These are phyloP conservation scores for Sordariomycetes sp. DNA, from an alignment of 2,329 filamentous ascomycete species.

Conservation along the genomic window DNA sequence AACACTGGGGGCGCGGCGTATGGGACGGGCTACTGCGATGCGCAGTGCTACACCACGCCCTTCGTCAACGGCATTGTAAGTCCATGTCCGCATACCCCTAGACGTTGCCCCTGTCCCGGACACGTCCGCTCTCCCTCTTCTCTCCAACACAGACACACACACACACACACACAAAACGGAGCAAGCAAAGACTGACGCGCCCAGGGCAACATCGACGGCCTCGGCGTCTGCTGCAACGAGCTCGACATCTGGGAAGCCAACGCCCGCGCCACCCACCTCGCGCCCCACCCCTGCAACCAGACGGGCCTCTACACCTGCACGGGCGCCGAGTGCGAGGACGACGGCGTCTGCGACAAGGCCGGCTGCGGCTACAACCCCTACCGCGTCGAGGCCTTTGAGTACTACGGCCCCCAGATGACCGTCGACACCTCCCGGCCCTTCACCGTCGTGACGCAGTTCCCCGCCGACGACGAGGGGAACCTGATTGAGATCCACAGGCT, in stretches of 20 bases:
- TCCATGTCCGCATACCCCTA: background rate
- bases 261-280: conserved; percentile 25
- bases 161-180: background rate
- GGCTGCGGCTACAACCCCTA: conserved; percentile 32
- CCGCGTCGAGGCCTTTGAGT: conserved; percentile 13
- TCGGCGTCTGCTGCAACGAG: conserved; percentile 38
- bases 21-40: conserved; percentile 52
- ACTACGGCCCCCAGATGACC: conserved; percentile 17
- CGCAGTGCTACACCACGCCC: conserved; percentile 36
- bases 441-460: conserved; percentile 37
- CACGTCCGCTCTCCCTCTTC: background rate
- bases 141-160: background rate
- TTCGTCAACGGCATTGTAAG: conserved; percentile 36
- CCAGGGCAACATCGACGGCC: conserved; percentile 24
- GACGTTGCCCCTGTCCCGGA: background rate
- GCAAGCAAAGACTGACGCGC: conserved; percentile 1
- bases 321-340: conserved; percentile 22
- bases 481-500: conserved; percentile 31
- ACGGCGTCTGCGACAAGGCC: conserved; percentile 27
- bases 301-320: conserved; percentile 28
- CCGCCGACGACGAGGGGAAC: conserved; percentile 18
- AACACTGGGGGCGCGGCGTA: conserved; percentile 46
- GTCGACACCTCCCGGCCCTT: conserved; percentile 17
- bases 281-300: conserved; percentile 33
- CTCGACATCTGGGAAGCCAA: conserved; percentile 45